Base-by-base conservation (phyloP, 1,139 yeast genomes). In the Yamadazyma pseudoaaseri region DNA sequence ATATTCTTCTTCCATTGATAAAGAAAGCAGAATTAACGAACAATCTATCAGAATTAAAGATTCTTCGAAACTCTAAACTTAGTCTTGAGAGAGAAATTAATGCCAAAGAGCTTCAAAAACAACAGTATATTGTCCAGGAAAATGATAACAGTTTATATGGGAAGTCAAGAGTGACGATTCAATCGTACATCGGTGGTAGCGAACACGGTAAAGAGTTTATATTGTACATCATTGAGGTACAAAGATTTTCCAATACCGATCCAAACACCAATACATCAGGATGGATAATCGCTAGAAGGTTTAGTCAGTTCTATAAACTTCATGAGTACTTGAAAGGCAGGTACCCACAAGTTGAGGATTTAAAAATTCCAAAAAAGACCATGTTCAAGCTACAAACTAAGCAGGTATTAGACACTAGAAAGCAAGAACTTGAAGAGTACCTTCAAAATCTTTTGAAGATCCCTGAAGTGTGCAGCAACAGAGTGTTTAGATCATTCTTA, bases 211-310 rank as follows among this genome's bases (percentile, higher is more conserved):
- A 70, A 35, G 85, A 78, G 31, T 83, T 75, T 41, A 76, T 79
- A 3, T 62, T 84, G 35, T 90, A 89, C 55, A 73, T 87, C 26
- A 81, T 90, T 27, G 90, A 83, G 49, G 87, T 89, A 4, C 81
- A 80, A 38, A 80, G 81, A 41, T 55, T 69, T 25, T 62, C 73
- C 1, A 57, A 54, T 17, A 68, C 65, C 9, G 62, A 65, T 36
- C 64, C 70, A 3, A 67, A 69, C 12, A 63, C 62, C 5, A 71
- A 74, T 6, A 67, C 76, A 6, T 87, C 92, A 0, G 87, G 90
- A 0, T 90, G 97, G 97, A 79, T 86, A 32, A 86, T 89, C 20
- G 94, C 96, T 0, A 65, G 97, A 46, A 65, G 97, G 37, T 90
- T 80, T 51, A 85, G 86, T 48, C 97, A 90, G 49, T 90, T 90